Percentiles rank a stretch among this genome's conserved stretches.
Conservation (phyloP, 176 grass and related monocot species). For the Calamus simplicifolius region DNA sequence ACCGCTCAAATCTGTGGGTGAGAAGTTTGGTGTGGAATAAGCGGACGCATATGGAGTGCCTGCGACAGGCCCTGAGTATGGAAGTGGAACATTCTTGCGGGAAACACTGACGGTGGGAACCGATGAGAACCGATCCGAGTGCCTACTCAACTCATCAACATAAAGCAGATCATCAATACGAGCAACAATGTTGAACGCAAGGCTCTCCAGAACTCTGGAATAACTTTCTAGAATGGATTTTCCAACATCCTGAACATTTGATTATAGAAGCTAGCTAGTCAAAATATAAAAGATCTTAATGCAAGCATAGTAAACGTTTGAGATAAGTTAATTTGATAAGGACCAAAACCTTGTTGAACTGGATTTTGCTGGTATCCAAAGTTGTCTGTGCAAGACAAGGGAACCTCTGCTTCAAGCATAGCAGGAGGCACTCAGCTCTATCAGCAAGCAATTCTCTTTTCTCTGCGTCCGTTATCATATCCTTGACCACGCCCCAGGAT, state of each 20-base stretch:
- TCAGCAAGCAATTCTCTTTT: conserved; percentile 71
- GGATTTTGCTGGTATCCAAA: conserved; percentile 88
- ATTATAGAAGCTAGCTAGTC: conserved; percentile 10
- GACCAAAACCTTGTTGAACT: conserved; percentile 75
- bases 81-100: conserved; percentile 37
- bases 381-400: conserved; percentile 83
- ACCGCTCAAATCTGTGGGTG: conserved; percentile 38
- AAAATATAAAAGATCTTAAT: neutral
- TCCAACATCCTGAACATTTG: conserved; percentile 61
- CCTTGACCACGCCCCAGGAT: conserved; percentile 68
- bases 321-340: too few species aligned
- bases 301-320: too few species aligned
- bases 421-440: conserved; percentile 57
- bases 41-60: conserved; percentile 60
- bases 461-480: conserved; percentile 54
- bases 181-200: conserved; percentile 66
- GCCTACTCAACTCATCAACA: conserved; percentile 60
- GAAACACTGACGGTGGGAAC: conserved; percentile 24
- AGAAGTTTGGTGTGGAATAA: conserved; percentile 65
- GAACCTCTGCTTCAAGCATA: conserved; percentile 86
- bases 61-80: conserved; percentile 58
- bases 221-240: conserved; percentile 93
- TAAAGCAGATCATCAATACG: conserved; percentile 81
- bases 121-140: conserved; percentile 34
- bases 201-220: conserved; percentile 88